These are phyloP conservation scores for Hymenoscyphus infarciens DNA, from an alignment of 2,329 filamentous ascomycete genomes.

Conservation along the genomic window DNA sequence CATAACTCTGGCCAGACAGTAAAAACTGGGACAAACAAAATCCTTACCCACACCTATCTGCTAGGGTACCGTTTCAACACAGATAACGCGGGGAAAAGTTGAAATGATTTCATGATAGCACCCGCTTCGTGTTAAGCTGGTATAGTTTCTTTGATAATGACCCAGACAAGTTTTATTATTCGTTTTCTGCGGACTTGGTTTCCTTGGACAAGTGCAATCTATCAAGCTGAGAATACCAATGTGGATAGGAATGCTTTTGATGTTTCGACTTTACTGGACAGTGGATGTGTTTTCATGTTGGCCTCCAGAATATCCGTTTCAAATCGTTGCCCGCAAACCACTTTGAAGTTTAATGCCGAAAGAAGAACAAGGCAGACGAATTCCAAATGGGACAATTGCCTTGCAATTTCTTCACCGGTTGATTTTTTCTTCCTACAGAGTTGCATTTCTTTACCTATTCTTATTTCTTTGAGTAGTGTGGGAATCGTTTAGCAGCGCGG, in stretches of 20 bases:
- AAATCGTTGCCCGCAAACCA: background rate
- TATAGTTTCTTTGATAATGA: background rate
- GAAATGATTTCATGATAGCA: background rate
- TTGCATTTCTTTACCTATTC: background rate
- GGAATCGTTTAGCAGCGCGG: background rate
- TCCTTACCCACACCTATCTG: too few species aligned
- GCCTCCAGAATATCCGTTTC: background rate
- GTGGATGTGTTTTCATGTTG: background rate
- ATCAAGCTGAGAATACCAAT: background rate
- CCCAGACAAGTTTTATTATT: background rate
- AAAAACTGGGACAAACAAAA: too few species aligned
- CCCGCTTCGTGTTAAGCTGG: background rate
- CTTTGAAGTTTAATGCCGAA: background rate
- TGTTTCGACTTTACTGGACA: background rate
- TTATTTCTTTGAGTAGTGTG: background rate
- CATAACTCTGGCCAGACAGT: too few species aligned
- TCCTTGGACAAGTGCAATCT: background rate
- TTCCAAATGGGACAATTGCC: background rate
- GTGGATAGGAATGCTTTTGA: background rate
- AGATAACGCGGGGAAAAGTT: too few species aligned
- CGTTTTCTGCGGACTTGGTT: background rate
- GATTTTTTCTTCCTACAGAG: background rate
- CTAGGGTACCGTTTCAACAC: too few species aligned
- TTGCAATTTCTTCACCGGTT: background rate
- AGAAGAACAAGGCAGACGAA: background rate